Evolutionary conservation across 495 filamentous ascomycete species (phyloP), one percentile per base, ranked within the genome.

Genomic region (Neurospora sp.): DNA sequence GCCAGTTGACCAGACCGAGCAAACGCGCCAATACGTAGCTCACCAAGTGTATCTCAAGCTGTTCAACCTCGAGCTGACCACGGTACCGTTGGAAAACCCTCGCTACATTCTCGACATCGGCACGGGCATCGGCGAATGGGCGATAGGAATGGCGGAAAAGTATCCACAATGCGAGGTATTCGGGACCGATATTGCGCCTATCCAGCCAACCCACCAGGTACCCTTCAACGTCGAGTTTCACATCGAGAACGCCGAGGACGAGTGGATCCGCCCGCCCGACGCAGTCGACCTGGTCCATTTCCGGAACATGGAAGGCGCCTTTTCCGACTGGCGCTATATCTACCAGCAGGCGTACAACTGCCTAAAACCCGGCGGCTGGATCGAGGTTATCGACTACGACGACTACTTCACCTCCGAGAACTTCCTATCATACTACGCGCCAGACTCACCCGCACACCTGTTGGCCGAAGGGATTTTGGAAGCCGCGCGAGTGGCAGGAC

Each of bases 1-100:
- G 89, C 92, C 92, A 39, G 90, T 91, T 80, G 92, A 94, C 76
- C 88, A 92, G 72, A 81, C 86, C 44, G 92, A 95, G 77, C 90
- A 93, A 77, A 90, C 87, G 20, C 90, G 92, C 39, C 83, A 92
- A 73, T 88, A 89, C 75, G 86, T 94, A 70, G 80, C 89, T 37
- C 89, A 93, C 76, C 88, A 90, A 74, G 87, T 91, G 69, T 91
- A 86, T 77, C 83, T 91, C 2, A 86, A 88, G 70, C 76, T 90
- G 35, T 86, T 92, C 71, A 83, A 90, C 75, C 82, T 86, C 41
- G 82, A 88, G 70, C 84, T 92, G 37, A 91, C 89, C 8, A 85
- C 86, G 3, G 89, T 87, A 0, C 87, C 87, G 40, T 79, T 92
- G n/a, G 83, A 83, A 37, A 75, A 85, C 71, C 84, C 85, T 0